Evolutionary conservation across 2,329 filamentous ascomycete species (phyloP), one percentile per base, ranked within the genome.

Genomic region (Fusarium floridanum): DNA sequence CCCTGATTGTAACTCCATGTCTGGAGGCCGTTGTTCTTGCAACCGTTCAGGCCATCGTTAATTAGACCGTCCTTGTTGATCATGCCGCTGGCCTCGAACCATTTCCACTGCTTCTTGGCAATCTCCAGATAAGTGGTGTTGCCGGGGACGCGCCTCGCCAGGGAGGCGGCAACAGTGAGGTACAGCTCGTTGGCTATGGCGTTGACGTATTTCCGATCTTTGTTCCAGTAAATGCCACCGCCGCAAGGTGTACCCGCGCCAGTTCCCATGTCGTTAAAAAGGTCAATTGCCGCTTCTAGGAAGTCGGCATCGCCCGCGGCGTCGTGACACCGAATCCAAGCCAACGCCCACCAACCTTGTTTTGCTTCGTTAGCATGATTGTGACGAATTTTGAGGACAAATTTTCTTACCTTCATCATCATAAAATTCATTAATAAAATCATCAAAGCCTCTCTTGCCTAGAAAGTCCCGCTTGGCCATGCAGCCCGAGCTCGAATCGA

Each of bases 261-360:
- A 6, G 82, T 83, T 63, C 86, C 84, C 82, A 91, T 88, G 76
- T 91, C 89, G 32, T 87, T 84, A 74, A 90, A 91, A 66, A 91
- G 86, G 37, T 83, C 79, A 64, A 85, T 84, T 10, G 89, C 88
- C 7, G 85, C 84, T 56, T 88, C 78, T 43, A 92, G 86, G 72
- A 90, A 92, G n/a, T 84, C 83, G 2, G 72, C 39, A 53, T 91
- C 82, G 4, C 83, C 81, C 0, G 89, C 89, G 17, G 89, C 81
- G 76, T 92, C 90, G 76, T 85, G 90, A 6, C 88, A 83, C 27
- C 87, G 85, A 63, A 91, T 87, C 84, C 89, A 87, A 20, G 84
- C 90, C 67, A 91, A 83, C 11, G 86, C 89, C 90, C 90, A 92
- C 90, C 90, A 91, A n/a, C 88, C 86, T 39, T 48, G 16, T 48